Percentiles rank a stretch among this genome's conserved stretches.
Conservation (phyloP, 2,329 filamentous ascomycete species). For the Arthroderma sp. region DNA sequence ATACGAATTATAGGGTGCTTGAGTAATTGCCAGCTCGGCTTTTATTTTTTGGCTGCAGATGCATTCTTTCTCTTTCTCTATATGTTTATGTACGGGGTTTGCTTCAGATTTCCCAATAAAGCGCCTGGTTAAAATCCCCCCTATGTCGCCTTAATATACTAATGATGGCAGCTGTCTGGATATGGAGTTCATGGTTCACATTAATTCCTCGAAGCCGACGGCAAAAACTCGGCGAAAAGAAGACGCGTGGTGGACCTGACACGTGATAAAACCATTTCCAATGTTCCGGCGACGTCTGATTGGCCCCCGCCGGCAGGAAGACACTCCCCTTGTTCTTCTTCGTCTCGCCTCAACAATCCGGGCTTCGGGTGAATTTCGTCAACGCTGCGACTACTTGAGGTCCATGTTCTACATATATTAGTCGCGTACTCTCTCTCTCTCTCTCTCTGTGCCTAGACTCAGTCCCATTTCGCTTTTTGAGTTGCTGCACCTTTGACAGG, state of each 20-base stretch:
- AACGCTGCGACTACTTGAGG: neutral
- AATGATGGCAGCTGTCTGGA: too few relatives aligned
- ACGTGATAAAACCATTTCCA: neutral
- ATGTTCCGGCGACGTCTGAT: neutral
- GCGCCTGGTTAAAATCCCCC: too few relatives aligned
- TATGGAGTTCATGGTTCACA: too few relatives aligned
- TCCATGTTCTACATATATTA: neutral
- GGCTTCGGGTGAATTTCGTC: neutral
- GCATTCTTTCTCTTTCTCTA: too few relatives aligned
- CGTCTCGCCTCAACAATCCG: neutral
- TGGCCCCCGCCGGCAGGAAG: neutral
- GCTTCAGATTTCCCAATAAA: too few relatives aligned
- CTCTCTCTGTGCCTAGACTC: neutral
- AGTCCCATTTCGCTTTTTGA: neutral
- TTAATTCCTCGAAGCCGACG: neutral
- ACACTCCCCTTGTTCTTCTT: neutral
- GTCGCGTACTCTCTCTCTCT: neutral
- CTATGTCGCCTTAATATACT: too few relatives aligned
- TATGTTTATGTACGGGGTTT: too few relatives aligned
- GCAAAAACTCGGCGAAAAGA: neutral
- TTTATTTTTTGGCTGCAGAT: too few relatives aligned
- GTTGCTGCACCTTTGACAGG: neutral
- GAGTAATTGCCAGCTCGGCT: too few relatives aligned
- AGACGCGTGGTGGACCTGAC: neutral
- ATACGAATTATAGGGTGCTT: too few relatives aligned